A percentile compares a stretch with the other conserved stretches of the same genome.
phyloP scores from a whole-genome alignment of 768 basidiomycete species.

The Mycena sanguinolenta region DNA sequence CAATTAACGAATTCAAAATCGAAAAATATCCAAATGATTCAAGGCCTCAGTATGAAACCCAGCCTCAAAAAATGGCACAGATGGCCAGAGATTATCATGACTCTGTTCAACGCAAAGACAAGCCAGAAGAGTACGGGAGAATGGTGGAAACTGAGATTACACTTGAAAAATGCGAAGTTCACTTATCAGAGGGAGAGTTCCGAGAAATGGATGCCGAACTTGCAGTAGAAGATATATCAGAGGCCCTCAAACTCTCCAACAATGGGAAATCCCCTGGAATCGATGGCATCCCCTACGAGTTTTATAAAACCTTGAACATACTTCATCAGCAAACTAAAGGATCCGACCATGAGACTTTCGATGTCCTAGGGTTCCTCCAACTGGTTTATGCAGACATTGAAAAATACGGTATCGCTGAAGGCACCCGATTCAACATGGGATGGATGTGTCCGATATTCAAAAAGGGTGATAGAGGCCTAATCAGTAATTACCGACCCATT shows the following conservation, averaged over 20 bases:
- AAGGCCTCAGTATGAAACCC: slow-evolving; percentile 1
- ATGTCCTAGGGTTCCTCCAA: slow-evolving; percentile 3
- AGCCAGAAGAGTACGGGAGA: slow-evolving; percentile 10
- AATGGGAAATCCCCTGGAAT: slow-evolving; percentile 1
- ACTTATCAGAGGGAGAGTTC: not conserved
- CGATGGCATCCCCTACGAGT: not conserved
- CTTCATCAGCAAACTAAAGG: not conserved
- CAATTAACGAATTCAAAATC: slow-evolving; percentile 15
- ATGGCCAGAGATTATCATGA: slow-evolving; percentile 19
- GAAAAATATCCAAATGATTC: not conserved
- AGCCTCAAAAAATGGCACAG: slow-evolving; percentile 7
- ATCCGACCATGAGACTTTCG: not conserved
- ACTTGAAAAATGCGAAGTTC: slow-evolving; percentile 9
- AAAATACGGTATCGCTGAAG: not conserved
- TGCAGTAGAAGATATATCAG: not conserved
- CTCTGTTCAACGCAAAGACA: too few relatives aligned
- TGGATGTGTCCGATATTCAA: slow-evolving; percentile 14
- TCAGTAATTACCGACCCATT: not conserved
- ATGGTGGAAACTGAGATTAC: slow-evolving; percentile 12
- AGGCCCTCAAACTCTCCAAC: not conserved
- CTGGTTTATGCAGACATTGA: slow-evolving; percentile 8
- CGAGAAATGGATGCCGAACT: not conserved
- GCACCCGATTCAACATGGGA: not conserved
- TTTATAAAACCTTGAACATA: slow-evolving; percentile 9
- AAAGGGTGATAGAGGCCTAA: slow-evolving; percentile 1